A percentile compares a stretch with the other conserved stretches of the same genome.
Evolutionary conservation across 805 yeast species (phyloP).

Genomic region (Grigorovia yakushimaensis): DNA sequence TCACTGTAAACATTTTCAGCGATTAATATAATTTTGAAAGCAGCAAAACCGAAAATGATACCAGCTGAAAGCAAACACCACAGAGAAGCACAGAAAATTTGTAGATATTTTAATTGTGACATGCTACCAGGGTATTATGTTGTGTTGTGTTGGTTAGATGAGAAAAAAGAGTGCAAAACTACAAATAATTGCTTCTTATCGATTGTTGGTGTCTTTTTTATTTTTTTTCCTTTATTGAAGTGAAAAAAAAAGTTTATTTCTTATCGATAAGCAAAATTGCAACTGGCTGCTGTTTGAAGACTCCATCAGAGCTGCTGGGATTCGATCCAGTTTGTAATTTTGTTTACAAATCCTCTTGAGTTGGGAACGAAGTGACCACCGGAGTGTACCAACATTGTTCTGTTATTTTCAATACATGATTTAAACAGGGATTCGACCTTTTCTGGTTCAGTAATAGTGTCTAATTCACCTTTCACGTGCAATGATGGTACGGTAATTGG

Average conservation of each 20-base stretch:
- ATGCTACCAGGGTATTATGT: neutral
- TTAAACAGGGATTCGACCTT: slow-evolving; percentile 51
- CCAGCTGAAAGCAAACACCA: slow-evolving; percentile 95
- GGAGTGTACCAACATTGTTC: slow-evolving; percentile 61
- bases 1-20: slow-evolving; percentile 67
- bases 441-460: slow-evolving; percentile 74
- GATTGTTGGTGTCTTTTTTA: too few species aligned
- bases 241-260: neutral
- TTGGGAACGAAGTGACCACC: slow-evolving; percentile 97
- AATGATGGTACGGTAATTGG: slow-evolving; percentile 38
- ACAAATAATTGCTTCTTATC: too few species aligned
- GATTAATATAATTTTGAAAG: slow-evolving; percentile 74
- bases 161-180: too few species aligned
- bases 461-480: slow-evolving; percentile 82
- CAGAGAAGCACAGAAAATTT: slow-evolving; percentile 60
- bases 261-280: too few species aligned
- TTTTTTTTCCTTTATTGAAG: too few species aligned
- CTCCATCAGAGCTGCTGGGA: neutral
- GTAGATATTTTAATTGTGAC: slow-evolving; percentile 24
- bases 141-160: neutral
- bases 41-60: slow-evolving; percentile 92
- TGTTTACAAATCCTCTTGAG: slow-evolving; percentile 39
- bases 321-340: slow-evolving; percentile 29
- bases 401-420: slow-evolving; percentile 34
- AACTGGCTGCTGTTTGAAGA: neutral